phyloP scores from a whole-genome alignment of 78 protist species.

The Tieghemostelium lacteum region DNA sequence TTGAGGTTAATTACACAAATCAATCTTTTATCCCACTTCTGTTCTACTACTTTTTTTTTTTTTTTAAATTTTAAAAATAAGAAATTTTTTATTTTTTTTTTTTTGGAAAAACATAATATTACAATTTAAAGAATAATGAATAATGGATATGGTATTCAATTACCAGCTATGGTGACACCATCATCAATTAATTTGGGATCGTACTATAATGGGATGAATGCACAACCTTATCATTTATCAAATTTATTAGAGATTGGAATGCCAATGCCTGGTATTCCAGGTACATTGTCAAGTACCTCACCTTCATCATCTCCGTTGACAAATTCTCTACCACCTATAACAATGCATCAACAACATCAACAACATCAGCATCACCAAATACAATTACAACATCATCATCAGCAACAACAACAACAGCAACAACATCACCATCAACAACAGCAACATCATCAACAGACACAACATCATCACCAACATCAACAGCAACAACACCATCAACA shows the following conservation, averaged over 20 bases:
- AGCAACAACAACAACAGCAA: conserved; percentile 41
- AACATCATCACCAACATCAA: conserved; percentile 19
- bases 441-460: not conserved
- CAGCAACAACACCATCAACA: conserved; percentile 33
- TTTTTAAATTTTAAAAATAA: no score
- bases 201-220: not conserved
- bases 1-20: no score
- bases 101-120: no score
- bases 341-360: conserved; percentile 10
- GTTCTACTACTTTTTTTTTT: no score
- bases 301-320: conserved; percentile 12
- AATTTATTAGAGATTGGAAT: conserved; percentile 9
- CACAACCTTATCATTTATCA: not conserved
- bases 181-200: not conserved
- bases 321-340: conserved; percentile 38
- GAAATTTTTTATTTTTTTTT: no score
- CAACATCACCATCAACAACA: conserved; percentile 18
- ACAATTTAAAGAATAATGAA: not conserved
- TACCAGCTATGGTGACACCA: conserved; percentile 15
- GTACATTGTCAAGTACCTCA: conserved; percentile 14
- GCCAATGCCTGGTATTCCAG: not conserved
- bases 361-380: conserved; percentile 27
- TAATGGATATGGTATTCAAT: not conserved
- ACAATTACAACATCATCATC: conserved; percentile 44
- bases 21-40: no score